phyloP scores from a whole-genome alignment of 129 eudicot species.

The Helianthus tuberosus region DNA sequence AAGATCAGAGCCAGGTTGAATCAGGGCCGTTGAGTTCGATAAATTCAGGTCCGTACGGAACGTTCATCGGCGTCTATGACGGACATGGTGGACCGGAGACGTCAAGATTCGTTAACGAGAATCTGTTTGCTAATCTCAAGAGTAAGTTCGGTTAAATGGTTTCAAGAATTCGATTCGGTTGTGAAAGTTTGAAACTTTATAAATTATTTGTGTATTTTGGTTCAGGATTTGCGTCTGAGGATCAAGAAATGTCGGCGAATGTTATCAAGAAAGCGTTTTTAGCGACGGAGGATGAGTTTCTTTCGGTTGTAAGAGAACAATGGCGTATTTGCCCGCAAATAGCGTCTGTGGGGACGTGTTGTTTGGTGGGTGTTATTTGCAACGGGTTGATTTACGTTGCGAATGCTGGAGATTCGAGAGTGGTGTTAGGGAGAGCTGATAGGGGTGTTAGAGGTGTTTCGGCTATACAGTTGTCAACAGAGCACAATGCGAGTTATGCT shows the following conservation, averaged over 20 bases:
- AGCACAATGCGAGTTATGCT: slow-evolving; percentile 77
- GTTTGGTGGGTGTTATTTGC: slow-evolving; percentile 84
- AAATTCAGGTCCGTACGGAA: slow-evolving; percentile 73
- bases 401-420: slow-evolving; percentile 97
- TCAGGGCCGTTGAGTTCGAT: slow-evolving; percentile 74
- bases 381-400: slow-evolving; percentile 74
- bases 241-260: slow-evolving; percentile 65
- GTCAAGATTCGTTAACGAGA: slow-evolving; percentile 69
- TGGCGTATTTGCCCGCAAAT: slow-evolving; percentile 72
- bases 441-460: slow-evolving; percentile 54
- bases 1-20: slow-evolving; percentile 91
- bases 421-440: slow-evolving; percentile 81
- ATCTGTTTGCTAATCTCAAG: slow-evolving; percentile 67
- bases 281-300: slow-evolving; percentile 87
- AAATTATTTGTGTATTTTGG: not conserved
- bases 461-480: slow-evolving; percentile 81
- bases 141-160: slow-evolving; percentile 53
- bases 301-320: slow-evolving; percentile 64
- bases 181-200: not conserved
- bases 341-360: slow-evolving; percentile 89
- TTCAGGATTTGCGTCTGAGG: slow-evolving; percentile 77
- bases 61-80: slow-evolving; percentile 88
- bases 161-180: not conserved
- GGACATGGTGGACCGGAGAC: slow-evolving; percentile 99
- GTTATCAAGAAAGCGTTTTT: slow-evolving; percentile 84